Conservation (phyloP, 495 filamentous ascomycete genomes). For the Sphaerosporella brunnea region DNA sequence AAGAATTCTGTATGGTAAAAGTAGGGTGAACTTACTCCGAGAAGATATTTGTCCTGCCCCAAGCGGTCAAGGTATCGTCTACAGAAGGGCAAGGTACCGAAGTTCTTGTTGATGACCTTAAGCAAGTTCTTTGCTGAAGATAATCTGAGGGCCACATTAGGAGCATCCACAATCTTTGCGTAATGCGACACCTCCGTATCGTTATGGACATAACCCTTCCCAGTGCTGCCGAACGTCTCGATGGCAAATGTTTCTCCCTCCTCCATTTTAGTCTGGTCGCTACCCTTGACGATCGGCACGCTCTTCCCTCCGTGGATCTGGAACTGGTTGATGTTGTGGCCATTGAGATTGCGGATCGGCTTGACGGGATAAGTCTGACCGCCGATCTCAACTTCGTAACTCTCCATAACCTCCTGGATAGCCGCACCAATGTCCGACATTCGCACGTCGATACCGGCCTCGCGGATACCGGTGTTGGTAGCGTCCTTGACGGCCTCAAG, state of each 20-base stretch:
- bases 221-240: conserved; percentile 85
- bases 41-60: conserved; percentile 73
- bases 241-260: conserved; percentile 87
- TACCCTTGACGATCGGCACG: conserved; percentile 72
- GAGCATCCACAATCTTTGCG: conserved; percentile 44
- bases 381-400: conserved; percentile 65
- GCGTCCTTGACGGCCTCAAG: conserved; percentile 67
- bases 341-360: conserved; percentile 71
- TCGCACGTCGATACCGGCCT: conserved; percentile 67
- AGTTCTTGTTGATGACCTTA: conserved; percentile 81
- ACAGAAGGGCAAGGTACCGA: conserved; percentile 74
- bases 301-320: conserved; percentile 80
- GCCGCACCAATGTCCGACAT: conserved; percentile 56
- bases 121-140: conserved; percentile 65
- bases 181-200: conserved; percentile 68
- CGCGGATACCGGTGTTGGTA: conserved; percentile 69
- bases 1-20: neutral
- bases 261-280: conserved; percentile 76
- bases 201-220: conserved; percentile 66
- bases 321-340: conserved; percentile 73
- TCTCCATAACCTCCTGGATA: conserved; percentile 81
- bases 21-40: conserved; percentile 42
- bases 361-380: conserved; percentile 68
- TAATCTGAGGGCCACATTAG: conserved; percentile 48
- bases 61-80: conserved; percentile 70